A percentile compares a stretch with the other conserved stretches of the same genome.
Evolutionary conservation across 75 land plant genomes (phyloP).

Genomic region (Azolla pinnata): DNA sequence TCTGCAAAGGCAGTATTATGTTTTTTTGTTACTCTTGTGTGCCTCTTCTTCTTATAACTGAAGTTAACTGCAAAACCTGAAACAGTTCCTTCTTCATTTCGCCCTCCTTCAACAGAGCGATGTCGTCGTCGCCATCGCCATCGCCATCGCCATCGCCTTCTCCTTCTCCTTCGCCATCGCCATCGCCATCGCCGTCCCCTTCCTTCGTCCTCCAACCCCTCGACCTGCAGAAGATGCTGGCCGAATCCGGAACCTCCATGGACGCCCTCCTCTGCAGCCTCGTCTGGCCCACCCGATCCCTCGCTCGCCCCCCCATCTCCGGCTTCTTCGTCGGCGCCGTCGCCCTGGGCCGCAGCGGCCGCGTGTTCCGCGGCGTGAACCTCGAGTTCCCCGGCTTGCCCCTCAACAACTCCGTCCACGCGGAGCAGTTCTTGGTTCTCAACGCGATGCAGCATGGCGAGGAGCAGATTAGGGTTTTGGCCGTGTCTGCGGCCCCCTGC

Average conservation of each 20-base stretch:
- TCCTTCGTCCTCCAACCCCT: conserved; percentile 48
- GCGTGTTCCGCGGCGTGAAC: conserved; percentile 82
- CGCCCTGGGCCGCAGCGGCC: conserved; percentile 67
- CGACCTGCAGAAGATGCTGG: conserved; percentile 28
- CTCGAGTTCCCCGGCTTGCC: conserved; percentile 83
- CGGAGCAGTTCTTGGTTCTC: conserved; percentile 87
- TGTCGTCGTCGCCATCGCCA: too few relatives aligned
- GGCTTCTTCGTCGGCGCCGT: conserved; percentile 79
- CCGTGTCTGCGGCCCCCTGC: conserved; percentile 91
- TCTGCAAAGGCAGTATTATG: too few relatives aligned
- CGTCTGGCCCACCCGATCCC: conserved; percentile 38
- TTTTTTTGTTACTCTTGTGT: too few relatives aligned
- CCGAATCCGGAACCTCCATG: conserved; percentile 21
- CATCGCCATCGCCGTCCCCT: conserved; percentile 1
- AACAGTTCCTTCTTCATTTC: too few relatives aligned
- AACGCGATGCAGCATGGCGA: conserved; percentile 58
- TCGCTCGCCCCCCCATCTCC: conserved; percentile 85
- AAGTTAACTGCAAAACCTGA: too few relatives aligned
- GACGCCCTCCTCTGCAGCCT: conserved; percentile 43
- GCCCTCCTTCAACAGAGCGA: too few relatives aligned
- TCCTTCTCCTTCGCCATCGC: background rate
- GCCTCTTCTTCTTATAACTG: too few relatives aligned
- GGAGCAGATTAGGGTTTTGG: conserved; percentile 34
- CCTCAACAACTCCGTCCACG: conserved; percentile 83
- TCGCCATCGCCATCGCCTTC: too few relatives aligned